Conservation (phyloP, 768 basidiomycete species). For the Lactarius indigo region DNA sequence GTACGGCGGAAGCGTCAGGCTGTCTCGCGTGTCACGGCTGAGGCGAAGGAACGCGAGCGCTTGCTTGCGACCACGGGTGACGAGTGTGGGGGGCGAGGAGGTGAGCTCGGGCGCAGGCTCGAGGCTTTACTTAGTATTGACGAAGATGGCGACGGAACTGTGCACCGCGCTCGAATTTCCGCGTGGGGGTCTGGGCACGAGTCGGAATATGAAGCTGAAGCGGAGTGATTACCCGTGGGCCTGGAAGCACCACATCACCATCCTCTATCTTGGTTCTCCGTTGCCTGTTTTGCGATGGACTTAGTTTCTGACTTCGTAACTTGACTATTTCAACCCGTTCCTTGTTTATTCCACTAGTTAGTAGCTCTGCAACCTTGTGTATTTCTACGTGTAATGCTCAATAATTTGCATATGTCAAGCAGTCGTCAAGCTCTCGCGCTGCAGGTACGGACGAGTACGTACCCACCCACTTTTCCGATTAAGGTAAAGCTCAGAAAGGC, state of each 20-base stretch:
- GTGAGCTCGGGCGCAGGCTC: slow-evolving; percentile 69
- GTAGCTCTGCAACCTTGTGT: neutral
- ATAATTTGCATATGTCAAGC: neutral
- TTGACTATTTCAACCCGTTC: neutral
- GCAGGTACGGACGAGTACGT: neutral
- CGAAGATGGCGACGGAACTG: slow-evolving; percentile 26
- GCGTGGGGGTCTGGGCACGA: slow-evolving; percentile 20
- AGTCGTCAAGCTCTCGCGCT: neutral
- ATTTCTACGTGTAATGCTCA: neutral
- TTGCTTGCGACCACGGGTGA: slow-evolving; percentile 70
- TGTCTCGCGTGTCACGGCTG: slow-evolving; percentile 48
- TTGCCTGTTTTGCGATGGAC: slow-evolving; percentile 12
- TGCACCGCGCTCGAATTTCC: neutral
- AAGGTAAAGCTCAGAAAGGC: neutral
- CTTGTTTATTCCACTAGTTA: neutral
- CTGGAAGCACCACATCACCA: neutral
- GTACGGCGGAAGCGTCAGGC: slow-evolving; percentile 35
- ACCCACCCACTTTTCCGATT: neutral
- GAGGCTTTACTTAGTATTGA: slow-evolving; percentile 67
- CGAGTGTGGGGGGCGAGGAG: slow-evolving; percentile 74
- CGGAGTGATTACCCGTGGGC: slow-evolving; percentile 18
- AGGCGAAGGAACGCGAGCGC: slow-evolving; percentile 66
- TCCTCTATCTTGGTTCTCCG: neutral
- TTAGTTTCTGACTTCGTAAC: neutral
- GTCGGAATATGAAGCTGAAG: slow-evolving; percentile 31